A percentile compares a stretch with the other conserved stretches of the same genome.
phyloP scores from a whole-genome alignment of 1,139 yeast species.

The Debaryomyces subglobosus region DNA sequence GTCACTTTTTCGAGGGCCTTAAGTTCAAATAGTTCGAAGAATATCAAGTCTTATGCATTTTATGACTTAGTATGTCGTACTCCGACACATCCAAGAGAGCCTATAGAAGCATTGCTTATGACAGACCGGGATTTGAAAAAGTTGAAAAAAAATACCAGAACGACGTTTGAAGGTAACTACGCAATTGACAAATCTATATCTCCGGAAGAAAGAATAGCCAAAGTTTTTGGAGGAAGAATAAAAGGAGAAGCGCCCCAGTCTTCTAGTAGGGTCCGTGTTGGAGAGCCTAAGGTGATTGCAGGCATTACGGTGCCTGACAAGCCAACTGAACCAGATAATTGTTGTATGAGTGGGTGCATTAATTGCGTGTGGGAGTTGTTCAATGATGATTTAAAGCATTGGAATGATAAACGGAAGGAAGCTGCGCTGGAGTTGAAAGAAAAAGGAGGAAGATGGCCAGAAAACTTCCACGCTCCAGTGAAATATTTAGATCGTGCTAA shows the following conservation, averaged over 20 bases:
- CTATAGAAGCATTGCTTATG: constrained; percentile 36
- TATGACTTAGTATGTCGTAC: constrained; percentile 43
- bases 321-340: constrained; percentile 91
- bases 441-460: constrained; percentile 74
- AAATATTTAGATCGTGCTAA: constrained; percentile 33
- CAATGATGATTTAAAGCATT: constrained; percentile 83
- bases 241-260: constrained; percentile 56
- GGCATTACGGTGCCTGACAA: constrained; percentile 78
- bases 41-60: constrained; percentile 25
- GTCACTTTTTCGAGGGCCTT: background rate
- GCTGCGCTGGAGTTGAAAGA: constrained; percentile 63
- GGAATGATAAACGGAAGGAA: constrained; percentile 61
- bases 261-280: constrained; percentile 51
- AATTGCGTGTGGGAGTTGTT: constrained; percentile 96
- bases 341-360: constrained; percentile 97
- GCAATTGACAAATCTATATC: constrained; percentile 33
- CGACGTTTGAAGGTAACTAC: constrained; percentile 52
- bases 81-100: constrained; percentile 35
- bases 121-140: constrained; percentile 20
- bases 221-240: constrained; percentile 61
- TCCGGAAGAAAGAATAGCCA: constrained; percentile 51
- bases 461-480: constrained; percentile 72
- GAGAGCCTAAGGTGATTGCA: constrained; percentile 53
- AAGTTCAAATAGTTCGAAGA: constrained; percentile 7
- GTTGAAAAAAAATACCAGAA: constrained; percentile 25